Evolutionary conservation across 768 basidiomycete species (phyloP).

Genomic region (Amyloporia xantha): DNA sequence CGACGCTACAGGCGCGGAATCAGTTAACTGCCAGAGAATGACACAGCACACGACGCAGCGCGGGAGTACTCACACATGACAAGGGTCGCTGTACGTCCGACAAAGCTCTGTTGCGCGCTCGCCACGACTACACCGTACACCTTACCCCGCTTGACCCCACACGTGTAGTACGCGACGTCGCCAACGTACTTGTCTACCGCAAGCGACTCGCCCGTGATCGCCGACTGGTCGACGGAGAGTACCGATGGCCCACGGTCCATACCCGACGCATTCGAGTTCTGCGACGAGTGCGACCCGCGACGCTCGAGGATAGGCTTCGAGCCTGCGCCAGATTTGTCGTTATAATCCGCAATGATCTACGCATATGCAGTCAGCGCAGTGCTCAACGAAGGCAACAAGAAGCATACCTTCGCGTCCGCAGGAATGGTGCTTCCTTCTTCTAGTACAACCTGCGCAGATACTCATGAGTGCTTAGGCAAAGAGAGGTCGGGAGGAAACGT

Average conservation of each 20-base stretch:
- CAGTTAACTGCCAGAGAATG: background rate
- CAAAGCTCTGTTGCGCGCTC: slow-evolving; percentile 35
- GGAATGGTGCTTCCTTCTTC: slow-evolving; percentile 41
- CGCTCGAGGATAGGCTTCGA: slow-evolving; percentile 24
- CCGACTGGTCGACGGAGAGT: slow-evolving; percentile 37
- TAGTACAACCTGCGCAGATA: slow-evolving; percentile 20
- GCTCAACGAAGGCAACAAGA: background rate
- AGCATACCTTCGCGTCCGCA: slow-evolving; percentile 33
- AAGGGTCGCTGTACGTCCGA: slow-evolving; percentile 38
- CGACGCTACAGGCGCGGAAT: background rate
- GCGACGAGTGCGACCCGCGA: background rate
- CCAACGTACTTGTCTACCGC: slow-evolving; percentile 40
- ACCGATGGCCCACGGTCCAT: slow-evolving; percentile 35
- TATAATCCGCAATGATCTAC: slow-evolving; percentile 35
- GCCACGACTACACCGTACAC: slow-evolving; percentile 31
- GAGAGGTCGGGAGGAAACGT: background rate
- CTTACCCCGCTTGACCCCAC: slow-evolving; percentile 31
- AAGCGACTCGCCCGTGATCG: slow-evolving; percentile 41
- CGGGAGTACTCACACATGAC: slow-evolving; percentile 26
- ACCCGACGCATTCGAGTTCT: background rate
- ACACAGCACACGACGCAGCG: background rate
- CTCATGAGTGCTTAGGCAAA: background rate
- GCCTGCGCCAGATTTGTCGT: slow-evolving; percentile 29
- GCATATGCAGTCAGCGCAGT: background rate
- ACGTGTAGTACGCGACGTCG: slow-evolving; percentile 37